Base-by-base conservation (phyloP, 805 yeast species). In the Lipomyces starkeyi region DNA sequence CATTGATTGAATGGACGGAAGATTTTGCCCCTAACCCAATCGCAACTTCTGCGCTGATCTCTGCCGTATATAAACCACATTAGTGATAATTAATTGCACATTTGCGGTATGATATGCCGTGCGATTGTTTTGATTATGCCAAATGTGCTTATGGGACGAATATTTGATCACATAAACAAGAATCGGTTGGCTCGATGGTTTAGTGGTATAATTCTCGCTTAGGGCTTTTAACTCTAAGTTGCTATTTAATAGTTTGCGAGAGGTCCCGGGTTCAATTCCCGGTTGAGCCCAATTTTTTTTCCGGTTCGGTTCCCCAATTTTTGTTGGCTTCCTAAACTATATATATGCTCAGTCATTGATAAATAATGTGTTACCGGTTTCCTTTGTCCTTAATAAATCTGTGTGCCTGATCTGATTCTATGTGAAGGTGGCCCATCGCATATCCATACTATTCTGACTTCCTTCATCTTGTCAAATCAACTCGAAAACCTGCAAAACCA, bases 251-350 rank as follows among this genome's bases (percentile, higher is more conserved):
- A 71, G 69, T 62, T 69, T 75, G 78, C 78, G 78, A 75, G 78
- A 75, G 78, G 78, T 75, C 78, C 78, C 78, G 78, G 78, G 78
- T 75, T 75, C 78, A 75, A 75, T 75, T 75, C 78, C 78, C 78
- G 78, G 78, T 76, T 74, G 78, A 76, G 78, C 78, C 78, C 78
- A 53, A 32, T 61, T 65, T 73, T 75, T 74, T 65, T 13, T 1
- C 3, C 4, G 14, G 52, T 25, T 55, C 43, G 2, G 37, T 54
- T 17, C 6, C 7, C 2, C 40, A 11, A 9, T 58, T 47, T 29
- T 53, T 53, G 56, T 9, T 43, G 9, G n/a, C 49, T 5, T 37
- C 17, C 17, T 14, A 37, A 13, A 37, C 0, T 13, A 13, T 37
- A 2, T 13, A 13, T 37, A 2, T 37, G 13, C 2, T 37, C 43